phyloP scores from a whole-genome alignment of 2,329 filamentous ascomycete genomes.

The Geosmithia morbida region DNA sequence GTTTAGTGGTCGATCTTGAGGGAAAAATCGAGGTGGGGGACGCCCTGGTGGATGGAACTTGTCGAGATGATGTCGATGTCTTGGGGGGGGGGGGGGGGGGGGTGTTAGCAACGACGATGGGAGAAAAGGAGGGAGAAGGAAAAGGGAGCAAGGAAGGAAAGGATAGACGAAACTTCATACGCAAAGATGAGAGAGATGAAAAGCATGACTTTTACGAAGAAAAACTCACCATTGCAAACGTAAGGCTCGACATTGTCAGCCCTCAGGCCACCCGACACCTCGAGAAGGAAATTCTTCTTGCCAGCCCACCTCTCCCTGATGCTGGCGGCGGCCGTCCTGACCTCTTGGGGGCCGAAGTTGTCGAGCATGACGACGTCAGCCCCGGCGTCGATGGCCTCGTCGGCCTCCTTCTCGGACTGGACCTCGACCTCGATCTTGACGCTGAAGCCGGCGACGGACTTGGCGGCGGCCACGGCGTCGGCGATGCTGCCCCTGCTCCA shows the following conservation, averaged over 20 bases:
- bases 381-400: conserved; percentile 80
- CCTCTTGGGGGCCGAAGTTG: conserved; percentile 74
- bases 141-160: neutral
- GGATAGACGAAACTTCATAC: neutral
- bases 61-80: conserved; percentile 95
- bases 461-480: conserved; percentile 71
- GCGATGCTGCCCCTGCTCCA: conserved; percentile 83
- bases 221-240: conserved; percentile 51
- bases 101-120: conserved; percentile 1
- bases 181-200: neutral
- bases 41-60: conserved; percentile 92
- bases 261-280: conserved; percentile 84
- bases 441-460: conserved; percentile 72
- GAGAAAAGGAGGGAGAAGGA: neutral
- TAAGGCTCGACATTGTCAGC: conserved; percentile 72
- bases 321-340: conserved; percentile 57
- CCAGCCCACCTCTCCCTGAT: conserved; percentile 72
- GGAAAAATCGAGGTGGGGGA: conserved; percentile 88
- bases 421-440: conserved; percentile 96
- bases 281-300: conserved; percentile 62
- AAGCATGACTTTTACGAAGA: conserved; percentile 4
- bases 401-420: conserved; percentile 72
- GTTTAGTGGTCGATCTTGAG: conserved; percentile 55
- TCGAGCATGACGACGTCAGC: conserved; percentile 97
- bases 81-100: conserved; percentile 15